Conservation (phyloP, 495 filamentous ascomycete species). For the Xylaria sp. region DNA sequence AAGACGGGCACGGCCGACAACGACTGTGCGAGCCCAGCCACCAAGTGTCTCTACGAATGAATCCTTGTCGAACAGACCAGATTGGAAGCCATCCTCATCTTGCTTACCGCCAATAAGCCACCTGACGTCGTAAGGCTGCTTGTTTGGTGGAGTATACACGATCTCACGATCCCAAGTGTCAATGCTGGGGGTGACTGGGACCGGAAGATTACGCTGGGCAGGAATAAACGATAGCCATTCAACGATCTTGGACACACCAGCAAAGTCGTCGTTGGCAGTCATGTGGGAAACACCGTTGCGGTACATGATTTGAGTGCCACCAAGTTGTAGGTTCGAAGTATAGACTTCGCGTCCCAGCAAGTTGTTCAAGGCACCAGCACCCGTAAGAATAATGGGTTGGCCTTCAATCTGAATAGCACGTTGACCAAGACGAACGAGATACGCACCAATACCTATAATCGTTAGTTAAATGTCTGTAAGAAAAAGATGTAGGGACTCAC, state of each 20-base stretch:
- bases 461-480: conserved; percentile 35
- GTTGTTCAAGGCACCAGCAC: conserved; percentile 97
- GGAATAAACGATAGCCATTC: conserved; percentile 97
- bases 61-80: conserved; percentile 92
- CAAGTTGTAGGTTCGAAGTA: conserved; percentile 97
- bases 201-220: conserved; percentile 87
- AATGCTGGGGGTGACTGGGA: conserved; percentile 82
- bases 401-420: conserved; percentile 99
- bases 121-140: conserved; percentile 91
- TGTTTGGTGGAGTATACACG: conserved; percentile 81
- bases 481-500: conserved; percentile 50
- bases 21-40: conserved; percentile 95
- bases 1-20: conserved; percentile 94
- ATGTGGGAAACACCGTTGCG: conserved; percentile 99
- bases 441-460: conserved; percentile 84
- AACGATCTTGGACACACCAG: conserved; percentile 96
- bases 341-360: conserved; percentile 97
- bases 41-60: conserved; percentile 97
- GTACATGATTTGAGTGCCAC: conserved; percentile 99
- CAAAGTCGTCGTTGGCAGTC: conserved; percentile 97
- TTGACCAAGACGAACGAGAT: conserved; percentile 96
- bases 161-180: conserved; percentile 95
- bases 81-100: conserved; percentile 81
- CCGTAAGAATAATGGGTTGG: conserved; percentile 98
- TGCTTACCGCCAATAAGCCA: conserved; percentile 92